phyloP scores from a whole-genome alignment of 257 asterid species.

The Ligustrum vulgare region DNA sequence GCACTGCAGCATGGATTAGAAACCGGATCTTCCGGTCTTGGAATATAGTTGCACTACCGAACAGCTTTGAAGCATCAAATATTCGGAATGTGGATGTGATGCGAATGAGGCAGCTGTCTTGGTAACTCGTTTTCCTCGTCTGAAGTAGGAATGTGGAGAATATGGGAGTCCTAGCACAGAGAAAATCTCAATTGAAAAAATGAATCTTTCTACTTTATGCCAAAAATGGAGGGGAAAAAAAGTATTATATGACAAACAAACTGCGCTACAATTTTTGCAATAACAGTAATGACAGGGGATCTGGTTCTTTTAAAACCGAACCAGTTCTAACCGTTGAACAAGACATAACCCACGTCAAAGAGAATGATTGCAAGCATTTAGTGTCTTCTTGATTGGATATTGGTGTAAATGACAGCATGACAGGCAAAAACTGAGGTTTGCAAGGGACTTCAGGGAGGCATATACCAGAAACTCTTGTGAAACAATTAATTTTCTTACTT shows the following conservation, averaged over 20 bases:
- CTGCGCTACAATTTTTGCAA: not conserved
- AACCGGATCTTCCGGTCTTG: not conserved
- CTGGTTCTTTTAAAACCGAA: not conserved
- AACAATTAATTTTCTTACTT: not conserved
- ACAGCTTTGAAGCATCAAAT: not conserved
- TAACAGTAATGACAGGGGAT: not conserved
- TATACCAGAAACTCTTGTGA: not conserved
- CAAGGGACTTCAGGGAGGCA: not conserved
- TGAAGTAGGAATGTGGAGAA: conserved; percentile 16
- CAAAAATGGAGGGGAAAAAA: not conserved
- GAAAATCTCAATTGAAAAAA: not conserved
- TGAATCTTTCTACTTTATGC: not conserved
- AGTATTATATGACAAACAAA: not conserved
- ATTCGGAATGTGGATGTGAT: conserved; percentile 32
- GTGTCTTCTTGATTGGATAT: not conserved
- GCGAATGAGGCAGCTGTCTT: conserved; percentile 33
- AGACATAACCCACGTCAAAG: not conserved
- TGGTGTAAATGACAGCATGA: not conserved
- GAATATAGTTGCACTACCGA: not conserved
- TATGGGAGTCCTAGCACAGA: conserved; percentile 29
- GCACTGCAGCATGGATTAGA: not conserved
- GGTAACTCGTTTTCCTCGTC: conserved; percentile 44
- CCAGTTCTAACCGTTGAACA: not conserved
- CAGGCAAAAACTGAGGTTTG: not conserved
- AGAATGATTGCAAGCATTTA: not conserved